Evolutionary conservation across 1,284 basidiomycete genomes (phyloP), one percentile per base, ranked within the genome.

Genomic region (Wallemia ichthyophaga): DNA sequence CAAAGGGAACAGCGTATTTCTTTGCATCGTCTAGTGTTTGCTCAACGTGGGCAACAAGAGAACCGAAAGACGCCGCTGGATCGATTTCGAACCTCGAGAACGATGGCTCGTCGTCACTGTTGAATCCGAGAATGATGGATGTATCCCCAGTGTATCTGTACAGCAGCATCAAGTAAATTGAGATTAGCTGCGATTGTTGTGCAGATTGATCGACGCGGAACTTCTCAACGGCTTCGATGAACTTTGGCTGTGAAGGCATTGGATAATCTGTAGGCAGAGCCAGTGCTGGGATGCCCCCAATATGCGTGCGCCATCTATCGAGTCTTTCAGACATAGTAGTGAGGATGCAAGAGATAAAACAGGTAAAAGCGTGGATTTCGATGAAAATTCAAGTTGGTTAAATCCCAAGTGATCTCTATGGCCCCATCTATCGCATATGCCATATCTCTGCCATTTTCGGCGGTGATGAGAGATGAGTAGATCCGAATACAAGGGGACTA

Each of bases 201-300:
- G 70, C 58, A 61, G 67, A 21, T 64, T 78, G 75, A 61, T 82
- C 73, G 65, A 85, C 73, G 67, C 81, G 63, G 58, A 78, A 74
- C 25, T 74, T 69, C 69, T 83, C 78, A 25, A 77, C 81, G 25
- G 86, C 82, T 68, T 88, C 88, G 67, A 87, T 80, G 56, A 83
- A 73, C 66, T 78, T 82, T 68, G 79, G 77, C 15, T 77, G 72
- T 17, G 80, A 72, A 17, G 87, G 83, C 60, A 91, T 74, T 1
- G 94, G 92, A 68, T 96, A 98, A 71, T 98, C 94, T 0, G 91
- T 95, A 1, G 94, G 92, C 21, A 99, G 74, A 1, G 88, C 87
- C 63, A 96, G 83, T 26, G 83, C 83, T 1, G 91, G 92, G 17
- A 94, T 71, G 65, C 37, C 37, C n/a, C 37, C 37, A 21, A 48